Percentiles rank a stretch among this genome's conserved stretches.
These are phyloP conservation scores for Fistulinella prunicolor DNA, from an alignment of 768 basidiomycete genomes.

Conservation along the genomic window DNA sequence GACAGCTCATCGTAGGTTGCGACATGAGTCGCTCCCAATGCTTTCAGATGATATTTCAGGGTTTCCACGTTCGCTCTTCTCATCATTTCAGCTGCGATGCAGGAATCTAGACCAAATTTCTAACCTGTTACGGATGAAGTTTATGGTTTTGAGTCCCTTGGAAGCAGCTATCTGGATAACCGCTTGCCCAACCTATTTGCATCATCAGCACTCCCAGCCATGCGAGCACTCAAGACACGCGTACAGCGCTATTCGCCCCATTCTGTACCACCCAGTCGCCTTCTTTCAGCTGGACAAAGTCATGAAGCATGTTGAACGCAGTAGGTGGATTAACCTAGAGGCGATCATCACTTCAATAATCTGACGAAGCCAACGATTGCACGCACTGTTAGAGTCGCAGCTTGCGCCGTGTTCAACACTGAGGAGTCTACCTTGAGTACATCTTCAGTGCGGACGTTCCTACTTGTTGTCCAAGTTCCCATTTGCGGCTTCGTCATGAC, in stretches of 20 bases:
- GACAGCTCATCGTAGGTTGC: slow-evolving; percentile 72
- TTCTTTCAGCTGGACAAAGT: slow-evolving; percentile 58
- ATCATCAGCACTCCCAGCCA: background rate
- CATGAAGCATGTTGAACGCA: slow-evolving; percentile 77
- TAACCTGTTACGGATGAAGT: slow-evolving; percentile 73
- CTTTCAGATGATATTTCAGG: slow-evolving; percentile 48
- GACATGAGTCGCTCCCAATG: slow-evolving; percentile 73
- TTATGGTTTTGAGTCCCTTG: slow-evolving; percentile 71
- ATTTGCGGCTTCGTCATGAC: slow-evolving; percentile 62
- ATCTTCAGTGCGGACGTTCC: slow-evolving; percentile 52
- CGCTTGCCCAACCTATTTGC: slow-evolving; percentile 68
- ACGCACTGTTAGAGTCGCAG: slow-evolving; percentile 72
- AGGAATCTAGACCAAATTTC: slow-evolving; percentile 11
- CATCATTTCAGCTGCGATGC: background rate
- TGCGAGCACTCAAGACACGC: slow-evolving; percentile 21
- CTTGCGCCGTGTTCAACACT: slow-evolving; percentile 55
- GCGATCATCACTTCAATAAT: background rate
- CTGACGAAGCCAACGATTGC: background rate
- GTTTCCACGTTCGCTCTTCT: slow-evolving; percentile 50
- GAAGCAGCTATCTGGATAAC: slow-evolving; percentile 83
- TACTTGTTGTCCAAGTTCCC: slow-evolving; percentile 73
- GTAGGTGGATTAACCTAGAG: slow-evolving; percentile 77
- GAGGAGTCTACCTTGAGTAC: slow-evolving; percentile 57
- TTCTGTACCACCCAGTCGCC: slow-evolving; percentile 87
- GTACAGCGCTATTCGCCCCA: slow-evolving; percentile 78